Base-by-base conservation (phyloP, 116 monocot genomes). In the Dioscorea cayenensis region DNA sequence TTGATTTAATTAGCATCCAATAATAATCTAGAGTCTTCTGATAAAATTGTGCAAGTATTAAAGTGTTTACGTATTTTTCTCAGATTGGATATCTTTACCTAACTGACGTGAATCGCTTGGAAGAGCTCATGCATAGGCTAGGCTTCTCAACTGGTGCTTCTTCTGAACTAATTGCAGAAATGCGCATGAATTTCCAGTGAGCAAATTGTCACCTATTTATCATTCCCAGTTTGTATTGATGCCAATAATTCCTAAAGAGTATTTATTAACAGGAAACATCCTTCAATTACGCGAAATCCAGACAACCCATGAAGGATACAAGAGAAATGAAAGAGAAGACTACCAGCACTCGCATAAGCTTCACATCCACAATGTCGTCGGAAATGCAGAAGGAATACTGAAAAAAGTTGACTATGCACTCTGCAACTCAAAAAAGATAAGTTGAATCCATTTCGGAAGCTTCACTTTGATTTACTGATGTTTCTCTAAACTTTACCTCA, bases 21-120 rank as follows among this genome's bases (percentile, higher is more conserved):
- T 43, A 9, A 43, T 43, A 43, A 43, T 43, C 43, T 43, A 1
- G 18, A 55, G n/a, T 55, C 55, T 16, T 16, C 55, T 14, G 5
- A 55, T n/a, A 18, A 18, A 55, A 55, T n/a, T 55, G 55, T n/a
- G 2, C 55, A 19, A 19, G 43, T 0, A 43, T 43, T 43, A 1
- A 43, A 43, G 43, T 43, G 43, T 12, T 32, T 43, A 43, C 5
- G 6, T 43, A 32, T 43, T 12, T 43, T 6, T 43, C 43, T 43
- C 73, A 99, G 99, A 85, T 99, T 74, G 99, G 99, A 20, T 99
- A 87, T 70, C 87, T 99, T 67, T 99, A 99, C 82, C 85, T 94
- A 43, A 99, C 94, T 12, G 77, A 99, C 52, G 82, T 82, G 73
- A 83, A 89, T 64, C 86, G 99, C 49, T 79, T 99, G 78, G 94